Evolutionary conservation across 2,329 filamentous ascomycete species (phyloP).

Genomic region (Epicoccum sorghinum): DNA sequence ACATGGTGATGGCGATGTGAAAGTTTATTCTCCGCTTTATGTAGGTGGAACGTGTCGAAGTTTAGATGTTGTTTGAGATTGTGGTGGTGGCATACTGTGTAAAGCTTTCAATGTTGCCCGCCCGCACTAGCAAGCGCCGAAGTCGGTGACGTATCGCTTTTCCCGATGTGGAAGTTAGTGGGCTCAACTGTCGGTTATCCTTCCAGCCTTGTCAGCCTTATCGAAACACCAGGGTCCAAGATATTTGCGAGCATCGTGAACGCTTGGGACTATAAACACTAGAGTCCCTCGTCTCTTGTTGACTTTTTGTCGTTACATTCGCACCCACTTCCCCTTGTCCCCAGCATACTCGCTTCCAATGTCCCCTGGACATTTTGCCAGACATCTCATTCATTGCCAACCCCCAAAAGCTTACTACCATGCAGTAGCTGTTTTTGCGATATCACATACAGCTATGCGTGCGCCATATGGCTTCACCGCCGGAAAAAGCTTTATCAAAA

Average conservation of each 20-base stretch:
- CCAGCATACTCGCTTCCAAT: no score
- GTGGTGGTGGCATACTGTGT: not conserved
- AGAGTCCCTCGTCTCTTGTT: no score
- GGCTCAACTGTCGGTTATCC: conserved; percentile 1
- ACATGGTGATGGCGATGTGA: conserved; percentile 49
- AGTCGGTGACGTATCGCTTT: conserved; percentile 14
- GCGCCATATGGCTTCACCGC: no score
- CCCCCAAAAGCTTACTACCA: no score
- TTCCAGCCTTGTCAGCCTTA: conserved; percentile 1
- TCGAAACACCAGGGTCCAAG: not conserved
- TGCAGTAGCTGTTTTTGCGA: no score
- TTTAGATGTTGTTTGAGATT: conserved; percentile 3
- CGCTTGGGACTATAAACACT: no score
- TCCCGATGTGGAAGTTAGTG: not conserved
- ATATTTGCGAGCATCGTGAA: not conserved
- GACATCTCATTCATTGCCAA: no score
- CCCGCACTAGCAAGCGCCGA: conserved; percentile 9
- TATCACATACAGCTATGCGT: no score
- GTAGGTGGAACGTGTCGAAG: conserved; percentile 22
- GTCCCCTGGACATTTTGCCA: no score
- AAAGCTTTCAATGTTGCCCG: conserved; percentile 13
- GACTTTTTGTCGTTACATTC: no score
- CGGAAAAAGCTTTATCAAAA: no score
- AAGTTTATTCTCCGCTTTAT: conserved; percentile 12
- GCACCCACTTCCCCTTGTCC: no score